Evolutionary conservation across 441 rosid species (phyloP).

Genomic region (Corymbia citriodora): DNA sequence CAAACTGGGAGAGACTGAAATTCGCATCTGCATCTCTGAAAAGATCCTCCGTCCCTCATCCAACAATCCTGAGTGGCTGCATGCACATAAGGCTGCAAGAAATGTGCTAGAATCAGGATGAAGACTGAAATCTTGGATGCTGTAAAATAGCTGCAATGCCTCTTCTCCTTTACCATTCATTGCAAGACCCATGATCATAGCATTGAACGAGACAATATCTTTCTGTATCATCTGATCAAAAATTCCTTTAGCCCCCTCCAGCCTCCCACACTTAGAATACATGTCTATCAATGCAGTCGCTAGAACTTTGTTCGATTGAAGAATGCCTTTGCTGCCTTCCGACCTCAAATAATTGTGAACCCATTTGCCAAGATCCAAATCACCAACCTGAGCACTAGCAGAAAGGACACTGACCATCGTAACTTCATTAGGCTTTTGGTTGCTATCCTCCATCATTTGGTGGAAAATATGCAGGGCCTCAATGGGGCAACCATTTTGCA

Average conservation of each 20-base stretch:
- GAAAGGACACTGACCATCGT: slow-evolving; percentile 43
- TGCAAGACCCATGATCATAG: slow-evolving; percentile 45
- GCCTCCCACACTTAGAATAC: slow-evolving; percentile 38
- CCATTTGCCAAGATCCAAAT: slow-evolving; percentile 35
- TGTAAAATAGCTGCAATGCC: slow-evolving; percentile 24
- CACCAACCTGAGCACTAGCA: slow-evolving; percentile 38
- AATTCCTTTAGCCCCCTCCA: slow-evolving; percentile 28
- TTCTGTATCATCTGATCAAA: slow-evolving; percentile 21
- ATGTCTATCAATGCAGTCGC: slow-evolving; percentile 39
- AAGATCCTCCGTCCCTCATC: slow-evolving; percentile 25
- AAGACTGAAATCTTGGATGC: slow-evolving; percentile 19
- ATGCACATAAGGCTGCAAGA: slow-evolving; percentile 36
- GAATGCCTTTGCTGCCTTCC: slow-evolving; percentile 13
- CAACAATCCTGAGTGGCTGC: slow-evolving; percentile 34
- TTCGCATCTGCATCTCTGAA: slow-evolving; percentile 18
- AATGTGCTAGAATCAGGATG: slow-evolving; percentile 31
- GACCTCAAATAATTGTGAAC: slow-evolving; percentile 27
- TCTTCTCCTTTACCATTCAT: slow-evolving; percentile 28
- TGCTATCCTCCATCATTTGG: slow-evolving; percentile 13
- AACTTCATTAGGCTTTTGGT: slow-evolving; percentile 31
- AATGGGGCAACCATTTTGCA: slow-evolving; percentile 27
- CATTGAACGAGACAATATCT: slow-evolving; percentile 38
- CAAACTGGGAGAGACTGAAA: slow-evolving; percentile 15
- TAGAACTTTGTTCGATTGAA: slow-evolving; percentile 29
- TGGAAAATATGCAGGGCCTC: slow-evolving; percentile 33